phyloP scores from a whole-genome alignment of 148 eudicot species.

The Chenopodium formosanum region DNA sequence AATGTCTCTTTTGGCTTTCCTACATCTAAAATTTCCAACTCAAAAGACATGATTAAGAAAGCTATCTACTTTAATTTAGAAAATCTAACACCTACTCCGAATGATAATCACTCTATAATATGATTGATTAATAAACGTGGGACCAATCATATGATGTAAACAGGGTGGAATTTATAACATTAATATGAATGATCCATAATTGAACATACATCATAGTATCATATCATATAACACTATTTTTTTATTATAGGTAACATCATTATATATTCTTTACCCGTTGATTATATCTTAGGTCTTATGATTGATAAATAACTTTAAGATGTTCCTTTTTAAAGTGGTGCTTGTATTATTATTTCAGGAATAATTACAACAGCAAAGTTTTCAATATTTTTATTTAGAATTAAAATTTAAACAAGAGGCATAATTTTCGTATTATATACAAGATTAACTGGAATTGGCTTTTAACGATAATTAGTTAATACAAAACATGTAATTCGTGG shows the following conservation, averaged over 20 bases:
- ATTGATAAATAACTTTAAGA: not conserved
- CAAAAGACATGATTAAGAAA: constrained; percentile 10
- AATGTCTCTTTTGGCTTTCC: constrained; percentile 14
- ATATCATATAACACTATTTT: constrained; percentile 1
- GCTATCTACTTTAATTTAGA: constrained; percentile 1
- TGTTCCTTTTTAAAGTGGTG: constrained; percentile 12
- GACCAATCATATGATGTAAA: not conserved
- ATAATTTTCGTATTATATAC: no score
- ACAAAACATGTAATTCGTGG: no score
- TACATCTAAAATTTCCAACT: not conserved
- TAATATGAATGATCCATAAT: constrained; percentile 1
- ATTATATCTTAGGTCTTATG: not conserved
- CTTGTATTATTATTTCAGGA: constrained; percentile 1
- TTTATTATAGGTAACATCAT: not conserved
- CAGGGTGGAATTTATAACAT: constrained; percentile 7
- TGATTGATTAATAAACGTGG: not conserved
- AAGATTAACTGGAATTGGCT: no score
- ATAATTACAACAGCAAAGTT: no score
- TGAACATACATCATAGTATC: constrained; percentile 8
- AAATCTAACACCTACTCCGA: constrained; percentile 15
- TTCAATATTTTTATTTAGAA: no score
- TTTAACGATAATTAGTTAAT: no score
- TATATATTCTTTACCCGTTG: not conserved
- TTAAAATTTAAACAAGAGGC: no score
- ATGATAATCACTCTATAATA: constrained; percentile 17